Evolutionary conservation across 1,284 basidiomycete species (phyloP), one percentile per base, ranked within the genome.

Genomic region (Apiotrichum mycotoxinovorans): DNA sequence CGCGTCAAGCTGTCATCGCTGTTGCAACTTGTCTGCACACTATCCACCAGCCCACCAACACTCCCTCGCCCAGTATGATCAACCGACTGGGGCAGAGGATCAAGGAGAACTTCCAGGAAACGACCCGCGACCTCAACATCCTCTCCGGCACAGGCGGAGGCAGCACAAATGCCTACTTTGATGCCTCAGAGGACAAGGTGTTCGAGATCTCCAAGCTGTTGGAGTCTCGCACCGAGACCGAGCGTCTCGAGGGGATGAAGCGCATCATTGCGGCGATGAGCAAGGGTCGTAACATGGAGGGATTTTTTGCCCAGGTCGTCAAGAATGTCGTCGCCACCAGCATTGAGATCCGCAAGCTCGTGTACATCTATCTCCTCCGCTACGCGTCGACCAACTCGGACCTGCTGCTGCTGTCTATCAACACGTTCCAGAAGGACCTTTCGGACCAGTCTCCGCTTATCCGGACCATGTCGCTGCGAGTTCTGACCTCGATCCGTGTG

Each of bases 381-480:
- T 95, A 96, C 76, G 93, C 95, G 44, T 85, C 89, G 48, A 85
- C 87, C 49, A 91, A 94, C 69, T 94, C 95, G 10, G 96, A 98
- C 76, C 85, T 98, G 52, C 89, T 96, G 0, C 80, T 99, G 37
- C 82, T 99, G 25, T 95, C 93, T 8, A 96, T 99, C 81, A 99
- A 99, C 79, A 96, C 95, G 12, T 98, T 98, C 73, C 96, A 99
- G 77, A 92, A 93, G 74, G 96, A 99, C 78, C 81, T 98, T 20
- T 86, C 87, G 2, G 95, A 98, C 70, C 81, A 86, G 10, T 96
- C 88, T 59, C 95, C 96, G 0, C 84, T 98, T 65, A 94, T 94
- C 57, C 84, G 91, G 30, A 89, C 90, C 14, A 96, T 96, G 92
- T 91, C 91, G 3, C 79, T 97, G 45, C 83, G 93, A n/a, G 92